A percentile compares a stretch with the other conserved stretches of the same genome.
phyloP scores from a whole-genome alignment of 2,329 filamentous ascomycete genomes.

The Fusarium proliferatum region DNA sequence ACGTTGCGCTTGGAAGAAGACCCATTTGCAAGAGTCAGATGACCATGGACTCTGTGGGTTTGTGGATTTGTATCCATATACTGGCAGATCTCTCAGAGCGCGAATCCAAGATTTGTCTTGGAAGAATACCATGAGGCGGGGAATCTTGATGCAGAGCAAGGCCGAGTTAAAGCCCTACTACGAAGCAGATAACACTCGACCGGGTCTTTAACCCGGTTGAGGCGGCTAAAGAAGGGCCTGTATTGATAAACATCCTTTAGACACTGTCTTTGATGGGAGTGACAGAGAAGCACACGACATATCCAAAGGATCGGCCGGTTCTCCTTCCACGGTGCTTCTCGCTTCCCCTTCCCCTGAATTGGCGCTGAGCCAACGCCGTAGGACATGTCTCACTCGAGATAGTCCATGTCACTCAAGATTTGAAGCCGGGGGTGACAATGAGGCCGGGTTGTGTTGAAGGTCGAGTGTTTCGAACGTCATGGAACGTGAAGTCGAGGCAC shows the following conservation, averaged over 20 bases:
- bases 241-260: slow-evolving; percentile 1
- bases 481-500: slow-evolving; percentile 38
- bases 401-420: slow-evolving; percentile 3
- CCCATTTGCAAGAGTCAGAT: slow-evolving; percentile 30
- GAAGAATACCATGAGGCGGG: slow-evolving; percentile 2
- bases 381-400: slow-evolving; percentile 27
- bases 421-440: slow-evolving; percentile 4
- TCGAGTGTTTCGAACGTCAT: slow-evolving; percentile 27
- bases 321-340: slow-evolving; percentile 20
- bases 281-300: slow-evolving; percentile 36
- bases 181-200: slow-evolving; percentile 3
- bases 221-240: slow-evolving; percentile 11
- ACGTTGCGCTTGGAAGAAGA: background rate
- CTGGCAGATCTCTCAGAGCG: background rate
- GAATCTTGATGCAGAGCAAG: slow-evolving; percentile 6
- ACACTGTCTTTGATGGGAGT: background rate
- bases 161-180: background rate
- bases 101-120: background rate
- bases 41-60: slow-evolving; percentile 9
- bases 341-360: slow-evolving; percentile 31
- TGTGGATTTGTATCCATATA: slow-evolving; percentile 33
- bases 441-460: slow-evolving; percentile 12
- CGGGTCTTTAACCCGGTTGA: slow-evolving; percentile 6
- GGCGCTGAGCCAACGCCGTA: slow-evolving; percentile 10
- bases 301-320: slow-evolving; percentile 7